Conservation (phyloP, 2,329 filamentous ascomycete genomes). For the Alternaria novae-zelandiae region DNA sequence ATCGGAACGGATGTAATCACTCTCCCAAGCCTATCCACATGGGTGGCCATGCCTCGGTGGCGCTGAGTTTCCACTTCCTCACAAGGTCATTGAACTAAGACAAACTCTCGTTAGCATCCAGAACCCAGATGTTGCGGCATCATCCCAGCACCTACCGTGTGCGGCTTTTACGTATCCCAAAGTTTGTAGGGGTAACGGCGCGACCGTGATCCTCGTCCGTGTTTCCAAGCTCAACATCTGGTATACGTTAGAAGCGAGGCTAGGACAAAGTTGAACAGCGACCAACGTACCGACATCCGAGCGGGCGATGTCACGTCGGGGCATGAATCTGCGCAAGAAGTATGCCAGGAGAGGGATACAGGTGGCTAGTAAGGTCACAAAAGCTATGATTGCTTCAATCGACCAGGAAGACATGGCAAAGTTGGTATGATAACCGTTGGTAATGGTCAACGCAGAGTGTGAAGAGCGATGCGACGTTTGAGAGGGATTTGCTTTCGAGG, state of each 20-base stretch:
- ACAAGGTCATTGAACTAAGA: neutral
- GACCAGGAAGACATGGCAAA: neutral
- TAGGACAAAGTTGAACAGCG: neutral
- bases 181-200: rapidly evolving
- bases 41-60: neutral
- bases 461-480: too few relatives aligned
- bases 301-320: neutral
- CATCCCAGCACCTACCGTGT: neutral
- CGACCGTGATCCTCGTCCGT: neutral
- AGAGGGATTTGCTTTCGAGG: too few relatives aligned
- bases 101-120: neutral
- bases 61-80: neutral
- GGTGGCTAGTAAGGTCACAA: neutral
- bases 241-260: neutral
- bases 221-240: neutral
- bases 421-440: neutral
- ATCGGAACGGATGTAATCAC: too few relatives aligned
- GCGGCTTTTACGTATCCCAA: neutral
- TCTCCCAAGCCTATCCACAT: neutral
- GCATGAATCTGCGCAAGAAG: neutral
- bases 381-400: neutral
- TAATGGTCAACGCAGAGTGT: too few relatives aligned
- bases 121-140: neutral
- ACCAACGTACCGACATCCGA: neutral
- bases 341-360: neutral